phyloP scores from a whole-genome alignment of 805 yeast species.

The Candida peoriensis region DNA sequence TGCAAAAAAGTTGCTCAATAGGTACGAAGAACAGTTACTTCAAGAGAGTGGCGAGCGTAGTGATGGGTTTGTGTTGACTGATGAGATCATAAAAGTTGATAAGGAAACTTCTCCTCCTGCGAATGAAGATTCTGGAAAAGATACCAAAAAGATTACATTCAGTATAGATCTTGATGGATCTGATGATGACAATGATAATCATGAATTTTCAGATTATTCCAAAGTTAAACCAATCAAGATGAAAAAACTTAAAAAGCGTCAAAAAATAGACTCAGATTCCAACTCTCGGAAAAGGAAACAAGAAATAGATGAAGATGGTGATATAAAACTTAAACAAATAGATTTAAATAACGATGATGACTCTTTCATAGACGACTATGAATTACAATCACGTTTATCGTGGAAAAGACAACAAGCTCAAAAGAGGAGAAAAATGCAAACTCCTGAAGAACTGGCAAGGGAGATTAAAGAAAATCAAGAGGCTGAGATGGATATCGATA shows the following conservation, averaged over 20 bases:
- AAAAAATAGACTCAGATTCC: constrained; percentile 2
- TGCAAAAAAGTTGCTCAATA: constrained; percentile 12
- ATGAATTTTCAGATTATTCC: constrained; percentile 17
- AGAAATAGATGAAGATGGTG: constrained; percentile 18
- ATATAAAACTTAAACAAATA: constrained; percentile 22
- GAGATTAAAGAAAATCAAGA: constrained; percentile 17
- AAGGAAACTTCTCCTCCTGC: background rate
- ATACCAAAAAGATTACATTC: constrained; percentile 7
- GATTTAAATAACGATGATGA: constrained; percentile 22
- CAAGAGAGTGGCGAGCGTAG: constrained; percentile 3
- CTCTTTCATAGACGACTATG: constrained; percentile 18
- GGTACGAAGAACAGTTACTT: constrained; percentile 13
- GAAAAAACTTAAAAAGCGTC: constrained; percentile 25
- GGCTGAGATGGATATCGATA: constrained; percentile 14
- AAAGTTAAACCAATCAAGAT: constrained; percentile 25
- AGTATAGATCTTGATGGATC: constrained; percentile 11
- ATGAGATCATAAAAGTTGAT: constrained; percentile 1
- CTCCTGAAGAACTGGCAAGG: constrained; percentile 18
- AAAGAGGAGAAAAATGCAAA: constrained; percentile 13
- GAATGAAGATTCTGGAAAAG: background rate
- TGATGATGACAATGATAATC: constrained; percentile 10
- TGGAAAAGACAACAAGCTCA: constrained; percentile 12
- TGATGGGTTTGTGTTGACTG: constrained; percentile 15
- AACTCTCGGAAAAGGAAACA: constrained; percentile 7
- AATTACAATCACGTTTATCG: constrained; percentile 23